Percentiles rank a stretch among this genome's conserved stretches.
phyloP scores from a whole-genome alignment of 176 grass and related monocot genomes.

The Cymbopogon citratus region DNA sequence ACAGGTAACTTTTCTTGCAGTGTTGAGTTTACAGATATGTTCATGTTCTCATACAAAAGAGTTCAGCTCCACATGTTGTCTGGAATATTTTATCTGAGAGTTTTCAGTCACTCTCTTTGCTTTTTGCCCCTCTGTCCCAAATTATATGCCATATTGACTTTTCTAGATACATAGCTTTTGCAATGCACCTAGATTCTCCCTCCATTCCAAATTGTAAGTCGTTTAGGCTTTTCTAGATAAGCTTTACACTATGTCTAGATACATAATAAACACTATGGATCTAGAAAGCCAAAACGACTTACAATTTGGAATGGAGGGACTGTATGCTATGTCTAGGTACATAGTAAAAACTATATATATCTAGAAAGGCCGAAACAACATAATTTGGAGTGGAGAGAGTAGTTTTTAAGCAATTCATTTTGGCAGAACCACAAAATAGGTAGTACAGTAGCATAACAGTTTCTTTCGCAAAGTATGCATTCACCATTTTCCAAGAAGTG shows the following conservation, averaged over 20 bases:
- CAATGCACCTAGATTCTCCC: too few relatives aligned
- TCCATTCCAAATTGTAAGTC: too few relatives aligned
- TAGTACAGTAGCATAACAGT: background rate
- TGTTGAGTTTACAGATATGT: background rate
- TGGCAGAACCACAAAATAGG: background rate
- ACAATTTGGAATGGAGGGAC: background rate
- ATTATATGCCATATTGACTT: background rate
- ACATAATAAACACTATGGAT: too few relatives aligned
- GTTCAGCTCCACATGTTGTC: background rate
- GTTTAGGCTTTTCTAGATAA: too few relatives aligned
- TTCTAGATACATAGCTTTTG: too few relatives aligned
- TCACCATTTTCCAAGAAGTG: background rate
- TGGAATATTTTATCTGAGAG: background rate
- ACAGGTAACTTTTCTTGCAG: slow-evolving; percentile 47
- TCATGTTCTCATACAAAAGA: background rate
- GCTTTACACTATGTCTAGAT: too few relatives aligned
- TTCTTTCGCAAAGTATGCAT: background rate
- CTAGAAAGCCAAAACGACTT: too few relatives aligned
- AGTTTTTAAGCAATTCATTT: background rate
- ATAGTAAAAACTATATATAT: too few relatives aligned
- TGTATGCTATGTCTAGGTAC: too few relatives aligned
- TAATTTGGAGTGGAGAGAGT: too few relatives aligned
- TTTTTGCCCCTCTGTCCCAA: background rate
- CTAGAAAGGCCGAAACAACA: too few relatives aligned
- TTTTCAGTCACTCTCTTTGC: background rate